phyloP scores from a whole-genome alignment of 106 monocot species.

The Dioscorea zingiberensis region DNA sequence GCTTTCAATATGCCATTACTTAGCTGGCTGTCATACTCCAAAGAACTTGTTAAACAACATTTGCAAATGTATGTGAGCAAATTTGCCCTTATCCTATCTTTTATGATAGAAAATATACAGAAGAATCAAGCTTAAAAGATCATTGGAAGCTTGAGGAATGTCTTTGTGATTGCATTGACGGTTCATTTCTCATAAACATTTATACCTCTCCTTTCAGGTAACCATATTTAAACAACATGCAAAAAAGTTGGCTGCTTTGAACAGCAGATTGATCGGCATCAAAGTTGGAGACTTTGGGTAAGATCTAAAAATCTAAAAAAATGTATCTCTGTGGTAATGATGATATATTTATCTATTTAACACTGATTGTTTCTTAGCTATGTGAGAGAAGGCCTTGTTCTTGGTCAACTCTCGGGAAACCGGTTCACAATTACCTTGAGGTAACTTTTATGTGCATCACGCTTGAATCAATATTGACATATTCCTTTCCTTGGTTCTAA shows the following conservation, averaged over 20 bases:
- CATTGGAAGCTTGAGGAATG: no score
- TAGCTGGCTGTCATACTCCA: no score
- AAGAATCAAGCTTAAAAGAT: no score
- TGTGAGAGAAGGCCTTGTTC: constrained; percentile 83
- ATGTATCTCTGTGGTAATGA: background rate
- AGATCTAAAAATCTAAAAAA: constrained; percentile 12
- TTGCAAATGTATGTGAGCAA: no score
- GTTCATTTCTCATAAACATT: no score
- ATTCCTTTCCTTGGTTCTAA: background rate
- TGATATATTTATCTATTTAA: no score
- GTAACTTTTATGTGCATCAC: constrained; percentile 26
- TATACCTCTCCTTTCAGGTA: constrained; percentile 34
- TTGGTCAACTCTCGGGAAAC: constrained; percentile 89
- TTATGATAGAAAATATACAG: no score
- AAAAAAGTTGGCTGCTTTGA: constrained; percentile 68
- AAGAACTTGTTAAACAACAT: no score
- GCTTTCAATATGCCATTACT: no score
- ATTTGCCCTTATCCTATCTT: no score
- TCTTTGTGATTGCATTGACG: no score
- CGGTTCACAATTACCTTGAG: constrained; percentile 89
- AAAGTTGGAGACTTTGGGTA: constrained; percentile 92
- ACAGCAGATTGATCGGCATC: constrained; percentile 79
- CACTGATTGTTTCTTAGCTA: constrained; percentile 31
- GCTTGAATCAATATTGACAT: background rate
- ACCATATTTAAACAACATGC: constrained; percentile 92